These are phyloP conservation scores for Coemansia sp. DNA, from an alignment of 192 early-diverging fungal species.

Conservation along the genomic window DNA sequence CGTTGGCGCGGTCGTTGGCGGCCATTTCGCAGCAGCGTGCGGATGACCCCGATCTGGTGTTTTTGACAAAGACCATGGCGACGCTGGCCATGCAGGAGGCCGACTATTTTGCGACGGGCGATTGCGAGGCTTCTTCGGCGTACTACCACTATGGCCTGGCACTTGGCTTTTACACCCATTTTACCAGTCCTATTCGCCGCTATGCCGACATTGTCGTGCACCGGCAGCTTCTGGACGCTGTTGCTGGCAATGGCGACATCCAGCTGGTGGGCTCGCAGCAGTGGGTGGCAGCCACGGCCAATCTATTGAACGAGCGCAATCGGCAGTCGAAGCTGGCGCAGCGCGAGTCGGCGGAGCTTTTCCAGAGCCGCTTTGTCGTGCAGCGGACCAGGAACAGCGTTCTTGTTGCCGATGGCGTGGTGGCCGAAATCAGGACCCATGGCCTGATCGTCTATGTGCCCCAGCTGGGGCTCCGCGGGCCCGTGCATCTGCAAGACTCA, in stretches of 20 bases:
- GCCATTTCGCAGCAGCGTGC: constrained; percentile 40
- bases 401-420: constrained; percentile 62
- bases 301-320: constrained; percentile 66
- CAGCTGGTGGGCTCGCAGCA: constrained; percentile 8
- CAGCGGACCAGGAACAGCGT: constrained; percentile 47
- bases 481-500: constrained; percentile 64
- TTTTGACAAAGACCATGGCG: constrained; percentile 69
- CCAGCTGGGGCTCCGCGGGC: constrained; percentile 65
- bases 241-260: constrained; percentile 12
- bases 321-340: constrained; percentile 74
- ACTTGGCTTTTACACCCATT: constrained; percentile 75
- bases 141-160: constrained; percentile 75
- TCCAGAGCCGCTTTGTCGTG: constrained; percentile 67
- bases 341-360: constrained; percentile 75
- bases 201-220: constrained; percentile 82
- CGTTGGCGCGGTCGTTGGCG: constrained; percentile 60
- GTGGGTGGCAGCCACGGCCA: constrained; percentile 40
- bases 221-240: constrained; percentile 59
- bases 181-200: constrained; percentile 76
- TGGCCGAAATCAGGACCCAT: constrained; percentile 69
- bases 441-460: constrained; percentile 56
- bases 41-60: constrained; percentile 56
- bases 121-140: constrained; percentile 31
- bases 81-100: constrained; percentile 74
- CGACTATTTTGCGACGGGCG: constrained; percentile 66